These are phyloP conservation scores for Cladobotryum protrusum DNA, from an alignment of 2,329 filamentous ascomycete genomes.

Conservation along the genomic window DNA sequence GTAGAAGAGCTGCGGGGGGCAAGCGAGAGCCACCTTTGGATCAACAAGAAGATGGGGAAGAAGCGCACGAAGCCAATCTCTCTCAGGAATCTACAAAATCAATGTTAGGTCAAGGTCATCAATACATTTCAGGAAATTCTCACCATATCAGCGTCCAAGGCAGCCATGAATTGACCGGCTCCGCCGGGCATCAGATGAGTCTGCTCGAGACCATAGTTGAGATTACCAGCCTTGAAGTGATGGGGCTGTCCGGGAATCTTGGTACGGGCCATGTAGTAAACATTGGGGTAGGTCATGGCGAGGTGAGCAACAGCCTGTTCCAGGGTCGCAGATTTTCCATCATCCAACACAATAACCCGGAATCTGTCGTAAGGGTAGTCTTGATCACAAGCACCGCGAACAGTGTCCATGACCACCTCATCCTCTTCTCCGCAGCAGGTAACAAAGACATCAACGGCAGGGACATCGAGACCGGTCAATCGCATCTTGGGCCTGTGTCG, in stretches of 20 bases:
- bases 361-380: constrained; percentile 50
- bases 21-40: constrained; percentile 51
- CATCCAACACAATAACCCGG: constrained; percentile 51
- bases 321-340: constrained; percentile 42
- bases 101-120: not conserved
- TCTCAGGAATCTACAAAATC: constrained; percentile 49
- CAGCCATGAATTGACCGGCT: constrained; percentile 53
- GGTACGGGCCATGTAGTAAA: constrained; percentile 47
- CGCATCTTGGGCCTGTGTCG: constrained; percentile 47
- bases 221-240: constrained; percentile 59
- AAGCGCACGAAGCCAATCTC: constrained; percentile 51
- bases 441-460: constrained; percentile 51
- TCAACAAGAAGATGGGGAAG: constrained; percentile 55
- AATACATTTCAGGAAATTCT: constrained; percentile 6
- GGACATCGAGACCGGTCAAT: constrained; percentile 40
- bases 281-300: constrained; percentile 37
- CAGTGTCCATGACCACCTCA: constrained; percentile 51
- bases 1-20: constrained; percentile 57
- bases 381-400: constrained; percentile 46
- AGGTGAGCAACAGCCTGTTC: constrained; percentile 33
- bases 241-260: constrained; percentile 44
- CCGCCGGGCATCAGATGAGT: constrained; percentile 47
- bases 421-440: constrained; percentile 53
- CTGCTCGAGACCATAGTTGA: constrained; percentile 53
- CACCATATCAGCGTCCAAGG: constrained; percentile 61